phyloP scores from a whole-genome alignment of 495 filamentous ascomycete genomes.

The Penicillium herquei region DNA sequence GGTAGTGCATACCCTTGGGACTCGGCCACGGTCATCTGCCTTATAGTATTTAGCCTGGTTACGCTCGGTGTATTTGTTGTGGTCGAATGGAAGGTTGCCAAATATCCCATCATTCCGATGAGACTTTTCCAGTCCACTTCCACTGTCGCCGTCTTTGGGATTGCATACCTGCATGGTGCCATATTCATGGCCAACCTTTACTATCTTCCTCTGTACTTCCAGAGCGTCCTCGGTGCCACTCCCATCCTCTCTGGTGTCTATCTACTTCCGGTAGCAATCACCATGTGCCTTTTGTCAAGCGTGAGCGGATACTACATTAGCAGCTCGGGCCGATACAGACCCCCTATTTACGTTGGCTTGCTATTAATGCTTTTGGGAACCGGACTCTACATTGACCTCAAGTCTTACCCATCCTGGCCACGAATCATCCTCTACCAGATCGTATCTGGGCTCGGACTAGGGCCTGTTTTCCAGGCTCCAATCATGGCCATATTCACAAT shows the following conservation, averaged over 20 bases:
- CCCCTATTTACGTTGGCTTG: too few species aligned
- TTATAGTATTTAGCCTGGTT: conserved; percentile 4
- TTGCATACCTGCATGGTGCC: neutral
- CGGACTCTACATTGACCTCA: too few species aligned
- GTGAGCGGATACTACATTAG: too few species aligned
- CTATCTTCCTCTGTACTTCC: conserved; percentile 4
- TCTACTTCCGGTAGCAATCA: neutral
- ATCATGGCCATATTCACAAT: neutral
- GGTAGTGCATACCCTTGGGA: conserved; percentile 33
- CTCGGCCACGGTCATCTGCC: conserved; percentile 26
- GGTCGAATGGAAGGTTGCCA: neutral
- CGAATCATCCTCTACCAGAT: neutral
- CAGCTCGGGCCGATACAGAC: too few species aligned
- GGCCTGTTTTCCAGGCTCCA: neutral
- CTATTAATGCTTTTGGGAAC: too few species aligned
- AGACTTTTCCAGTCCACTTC: neutral
- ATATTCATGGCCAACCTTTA: neutral
- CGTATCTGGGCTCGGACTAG: neutral
- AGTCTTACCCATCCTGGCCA: neutral
- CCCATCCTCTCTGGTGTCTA: neutral
- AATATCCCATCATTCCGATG: neutral
- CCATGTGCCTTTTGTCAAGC: too few species aligned
- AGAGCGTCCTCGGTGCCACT: neutral
- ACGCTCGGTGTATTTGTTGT: neutral
- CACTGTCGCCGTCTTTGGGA: neutral